A percentile compares a stretch with the other conserved stretches of the same genome.
Conservation (phyloP, 1,139 yeast species). For the Pichiaceae sp. region DNA sequence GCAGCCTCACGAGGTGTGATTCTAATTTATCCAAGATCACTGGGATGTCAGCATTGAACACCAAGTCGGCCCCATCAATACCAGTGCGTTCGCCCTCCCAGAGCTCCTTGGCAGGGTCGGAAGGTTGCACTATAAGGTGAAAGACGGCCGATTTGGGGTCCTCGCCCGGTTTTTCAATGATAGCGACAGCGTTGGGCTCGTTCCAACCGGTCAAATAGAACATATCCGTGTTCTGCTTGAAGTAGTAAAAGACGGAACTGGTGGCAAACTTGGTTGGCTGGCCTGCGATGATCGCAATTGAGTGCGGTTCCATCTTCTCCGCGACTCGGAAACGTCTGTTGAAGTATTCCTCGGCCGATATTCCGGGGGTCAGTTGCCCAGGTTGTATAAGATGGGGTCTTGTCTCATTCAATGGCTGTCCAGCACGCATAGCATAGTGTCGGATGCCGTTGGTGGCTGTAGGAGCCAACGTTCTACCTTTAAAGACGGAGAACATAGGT, state of each 20-base stretch:
- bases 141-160: slow-evolving; percentile 45
- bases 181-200: slow-evolving; percentile 79
- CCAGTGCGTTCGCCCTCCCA: slow-evolving; percentile 98
- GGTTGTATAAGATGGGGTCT: slow-evolving; percentile 64
- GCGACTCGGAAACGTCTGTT: slow-evolving; percentile 57
- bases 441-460: no score
- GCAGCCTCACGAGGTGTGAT: slow-evolving; percentile 35
- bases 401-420: slow-evolving; percentile 85
- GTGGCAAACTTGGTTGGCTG: slow-evolving; percentile 68
- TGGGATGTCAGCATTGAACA: slow-evolving; percentile 81
- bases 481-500: no score
- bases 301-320: slow-evolving; percentile 47
- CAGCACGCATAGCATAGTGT: slow-evolving; percentile 44
- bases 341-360: slow-evolving; percentile 73
- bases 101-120: slow-evolving; percentile 63
- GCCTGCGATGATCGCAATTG: slow-evolving; percentile 72
- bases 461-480: no score
- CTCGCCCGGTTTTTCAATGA: slow-evolving; percentile 56
- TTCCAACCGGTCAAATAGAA: slow-evolving; percentile 87
- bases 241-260: slow-evolving; percentile 84
- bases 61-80: slow-evolving; percentile 66
- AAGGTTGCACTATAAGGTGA: slow-evolving; percentile 84
- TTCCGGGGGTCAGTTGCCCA: slow-evolving; percentile 87
- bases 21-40: slow-evolving; percentile 39
- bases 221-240: slow-evolving; percentile 86